A percentile compares a stretch with the other conserved stretches of the same genome.
Evolutionary conservation across 371 early-diverging fungal genomes (phyloP).

Genomic region (Zychaea mexicana): DNA sequence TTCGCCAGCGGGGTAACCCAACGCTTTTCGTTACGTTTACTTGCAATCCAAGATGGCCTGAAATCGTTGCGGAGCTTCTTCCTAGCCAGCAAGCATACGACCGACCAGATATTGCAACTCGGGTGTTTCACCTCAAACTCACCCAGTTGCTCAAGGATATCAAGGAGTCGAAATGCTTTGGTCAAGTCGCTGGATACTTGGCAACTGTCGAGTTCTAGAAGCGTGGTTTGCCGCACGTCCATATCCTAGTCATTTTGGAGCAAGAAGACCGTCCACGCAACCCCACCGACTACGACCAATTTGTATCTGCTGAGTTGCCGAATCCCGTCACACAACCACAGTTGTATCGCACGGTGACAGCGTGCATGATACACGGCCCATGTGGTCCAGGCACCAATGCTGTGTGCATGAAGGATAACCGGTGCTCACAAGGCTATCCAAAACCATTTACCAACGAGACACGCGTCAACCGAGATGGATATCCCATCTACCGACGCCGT

Average conservation of each 20-base stretch:
- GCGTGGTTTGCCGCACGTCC: conserved; percentile 29
- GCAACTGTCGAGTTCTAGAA: conserved; percentile 23
- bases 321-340: conserved; percentile 9
- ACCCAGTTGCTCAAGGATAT: neutral
- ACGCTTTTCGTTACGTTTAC: neutral
- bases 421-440: neutral
- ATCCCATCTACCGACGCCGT: neutral
- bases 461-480: neutral
- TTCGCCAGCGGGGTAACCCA: neutral
- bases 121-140: neutral
- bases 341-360: conserved; percentile 25
- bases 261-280: conserved; percentile 11
- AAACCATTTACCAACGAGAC: neutral
- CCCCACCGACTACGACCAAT: conserved; percentile 22
- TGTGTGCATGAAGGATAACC: neutral
- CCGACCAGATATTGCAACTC: neutral
- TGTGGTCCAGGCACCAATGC: conserved; percentile 15
- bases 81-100: neutral
- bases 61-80: neutral
- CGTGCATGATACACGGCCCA: conserved; percentile 36
- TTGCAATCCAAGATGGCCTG: neutral
- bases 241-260: conserved; percentile 33
- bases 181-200: neutral
- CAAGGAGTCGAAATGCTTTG: neutral
- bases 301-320: conserved; percentile 38